Evolutionary conservation across 495 filamentous ascomycete species (phyloP).

Genomic region (Penicillium angulare): DNA sequence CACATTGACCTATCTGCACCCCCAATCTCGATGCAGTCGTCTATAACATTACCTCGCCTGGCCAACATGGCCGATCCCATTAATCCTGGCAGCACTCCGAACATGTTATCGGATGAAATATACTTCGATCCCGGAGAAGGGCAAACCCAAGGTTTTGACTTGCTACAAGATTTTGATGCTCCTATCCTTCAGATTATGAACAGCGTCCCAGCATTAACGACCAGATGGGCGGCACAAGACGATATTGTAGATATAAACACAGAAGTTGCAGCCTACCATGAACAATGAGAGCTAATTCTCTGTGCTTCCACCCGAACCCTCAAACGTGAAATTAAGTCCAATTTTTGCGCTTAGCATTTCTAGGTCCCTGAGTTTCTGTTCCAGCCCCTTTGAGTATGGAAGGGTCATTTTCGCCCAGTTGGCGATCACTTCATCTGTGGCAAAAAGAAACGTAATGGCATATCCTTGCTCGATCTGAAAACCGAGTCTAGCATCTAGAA

Average conservation of each 20-base stretch:
- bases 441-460: conserved; percentile 18
- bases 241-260: conserved; percentile 5
- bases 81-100: conserved; percentile 6
- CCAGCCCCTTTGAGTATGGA: conserved; percentile 9
- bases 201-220: conserved; percentile 7
- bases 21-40: conserved; percentile 5
- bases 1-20: conserved; percentile 5
- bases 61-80: neutral
- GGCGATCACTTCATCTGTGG: conserved; percentile 10
- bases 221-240: conserved; percentile 3
- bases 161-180: conserved; percentile 13
- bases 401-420: conserved; percentile 10
- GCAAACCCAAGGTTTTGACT: conserved; percentile 10
- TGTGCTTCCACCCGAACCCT: conserved; percentile 10
- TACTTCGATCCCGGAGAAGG: conserved; percentile 8
- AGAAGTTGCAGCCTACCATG: conserved; percentile 2
- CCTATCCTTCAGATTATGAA: conserved; percentile 13
- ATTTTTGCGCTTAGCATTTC: conserved; percentile 9
- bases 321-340: conserved; percentile 9
- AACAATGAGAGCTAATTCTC: conserved; percentile 5
- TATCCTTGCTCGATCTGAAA: conserved; percentile 20
- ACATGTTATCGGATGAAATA: conserved; percentile 7
- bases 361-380: conserved; percentile 5
- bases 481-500: conserved; percentile 18
- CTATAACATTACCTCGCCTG: conserved; percentile 5